Base-by-base conservation (phyloP, 176 grass and related monocot species). In the Chloris gayana region DNA sequence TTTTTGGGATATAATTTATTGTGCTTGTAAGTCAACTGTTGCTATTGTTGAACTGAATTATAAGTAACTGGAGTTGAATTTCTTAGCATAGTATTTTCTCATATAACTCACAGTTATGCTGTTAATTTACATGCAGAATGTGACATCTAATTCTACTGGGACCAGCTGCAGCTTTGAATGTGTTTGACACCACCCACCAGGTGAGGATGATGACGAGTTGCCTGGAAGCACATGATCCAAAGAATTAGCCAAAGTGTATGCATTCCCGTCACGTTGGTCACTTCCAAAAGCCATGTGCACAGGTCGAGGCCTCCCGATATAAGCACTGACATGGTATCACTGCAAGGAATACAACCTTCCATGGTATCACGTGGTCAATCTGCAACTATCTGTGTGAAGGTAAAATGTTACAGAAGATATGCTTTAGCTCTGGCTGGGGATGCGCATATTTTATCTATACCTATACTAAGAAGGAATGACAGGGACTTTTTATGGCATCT, bases 31-130 rank as follows among this genome's bases (percentile, higher is more conserved):
- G 58, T 61, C 0, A 61, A 29, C 58, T 61, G 9, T 24, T 61
- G 58, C 58, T 61, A 61, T 29, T 61, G 58, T 29, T 61, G 22
- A 24, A 62, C 62, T 13, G 27, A 72, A 21, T 70, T 85, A 46
- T 37, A 76, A 77, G 51, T 80, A 56, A 39, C 7, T 15, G 4
- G 4, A 21, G 30, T 73, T 59, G 47, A 46, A 70, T 76, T 70
- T 69, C 57, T 85, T 30, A 31, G 18, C 3, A 26, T 56, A 79
- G 37, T 78, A 63, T 73, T 77, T 72, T 69, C 79, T 77, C 15
- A 34, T 32, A 82, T 74, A 85, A 74, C 41, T 58, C 49, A 60
- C 17, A 68, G 59, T 61, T 60, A 21, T 89, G 84, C 29, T 72
- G 19, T 21, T n/a, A 71, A 65, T 77, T 70, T 57, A 21, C 22